Evolutionary conservation across 306 rosid species (phyloP).

Genomic region (Cercis canadensis): DNA sequence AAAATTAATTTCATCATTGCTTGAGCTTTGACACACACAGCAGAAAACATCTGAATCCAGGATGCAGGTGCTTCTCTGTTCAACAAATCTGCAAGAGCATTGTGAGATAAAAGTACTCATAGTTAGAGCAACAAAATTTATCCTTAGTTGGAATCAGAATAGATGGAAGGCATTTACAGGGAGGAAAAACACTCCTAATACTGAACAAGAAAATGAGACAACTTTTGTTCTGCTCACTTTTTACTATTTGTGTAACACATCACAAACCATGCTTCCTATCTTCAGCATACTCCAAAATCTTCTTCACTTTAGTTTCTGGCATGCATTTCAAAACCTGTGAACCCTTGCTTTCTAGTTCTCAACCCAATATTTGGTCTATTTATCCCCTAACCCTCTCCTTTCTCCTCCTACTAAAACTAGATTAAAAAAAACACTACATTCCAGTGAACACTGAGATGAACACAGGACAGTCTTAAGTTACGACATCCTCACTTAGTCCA

Average conservation of each 20-base stretch:
- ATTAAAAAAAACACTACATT: too few species aligned
- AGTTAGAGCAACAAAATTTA: slow-evolving; percentile 27
- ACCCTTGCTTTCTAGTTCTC: background rate
- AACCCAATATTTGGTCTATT: too few species aligned
- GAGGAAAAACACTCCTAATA: slow-evolving; percentile 19
- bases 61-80: slow-evolving; percentile 37
- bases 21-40: slow-evolving; percentile 67
- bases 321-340: slow-evolving; percentile 39
- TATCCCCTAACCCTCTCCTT: too few species aligned
- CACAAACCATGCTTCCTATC: slow-evolving; percentile 47
- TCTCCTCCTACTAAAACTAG: too few species aligned
- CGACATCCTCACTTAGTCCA: too few species aligned
- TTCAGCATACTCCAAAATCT: slow-evolving; percentile 43
- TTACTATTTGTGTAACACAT: slow-evolving; percentile 40
- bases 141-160: slow-evolving; percentile 9
- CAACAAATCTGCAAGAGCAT: slow-evolving; percentile 51
- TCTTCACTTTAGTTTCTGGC: slow-evolving; percentile 45
- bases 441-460: too few species aligned
- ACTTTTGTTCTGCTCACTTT: slow-evolving; percentile 51
- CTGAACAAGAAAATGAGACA: slow-evolving; percentile 18
- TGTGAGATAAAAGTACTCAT: slow-evolving; percentile 6
- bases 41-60: slow-evolving; percentile 57
- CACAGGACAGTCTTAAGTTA: too few species aligned
- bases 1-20: slow-evolving; percentile 56
- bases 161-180: slow-evolving; percentile 3